Conservation (phyloP, 2,329 filamentous ascomycete species). For the Hypoxylon sp. region DNA sequence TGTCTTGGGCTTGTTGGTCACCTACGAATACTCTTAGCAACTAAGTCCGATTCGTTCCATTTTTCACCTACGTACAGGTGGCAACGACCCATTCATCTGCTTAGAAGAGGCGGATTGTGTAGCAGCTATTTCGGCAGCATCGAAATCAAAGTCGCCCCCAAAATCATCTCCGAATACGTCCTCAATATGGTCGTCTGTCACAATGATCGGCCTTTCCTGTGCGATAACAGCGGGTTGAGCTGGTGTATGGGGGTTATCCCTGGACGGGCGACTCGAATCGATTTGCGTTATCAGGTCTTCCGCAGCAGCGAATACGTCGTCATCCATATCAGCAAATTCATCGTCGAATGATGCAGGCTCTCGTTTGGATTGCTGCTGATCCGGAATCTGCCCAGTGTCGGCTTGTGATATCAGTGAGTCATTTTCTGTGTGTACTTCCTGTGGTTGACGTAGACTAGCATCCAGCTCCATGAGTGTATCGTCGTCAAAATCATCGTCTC, state of each 20-base stretch:
- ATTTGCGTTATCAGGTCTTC: constrained; percentile 58
- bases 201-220: constrained; percentile 30
- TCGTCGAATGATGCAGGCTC: constrained; percentile 57
- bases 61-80: constrained; percentile 68
- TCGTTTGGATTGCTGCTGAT: constrained; percentile 32
- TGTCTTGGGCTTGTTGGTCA: constrained; percentile 74
- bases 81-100: constrained; percentile 50
- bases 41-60: constrained; percentile 48
- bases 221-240: constrained; percentile 27
- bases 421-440: constrained; percentile 43
- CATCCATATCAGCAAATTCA: constrained; percentile 76
- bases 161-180: constrained; percentile 78
- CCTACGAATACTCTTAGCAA: constrained; percentile 77
- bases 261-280: constrained; percentile 49
- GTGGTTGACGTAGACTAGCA: constrained; percentile 52
- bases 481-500: constrained; percentile 71
- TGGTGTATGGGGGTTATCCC: constrained; percentile 39
- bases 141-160: constrained; percentile 79
- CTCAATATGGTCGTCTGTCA: constrained; percentile 56
- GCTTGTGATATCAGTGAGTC: constrained; percentile 28
- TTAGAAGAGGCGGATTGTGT: constrained; percentile 73
- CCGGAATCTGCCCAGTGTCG: constrained; percentile 38
- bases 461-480: constrained; percentile 69
- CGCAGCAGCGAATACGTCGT: constrained; percentile 67
- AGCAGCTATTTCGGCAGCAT: constrained; percentile 79